Base-by-base conservation (phyloP, 106 monocot species). In the Phalaenopsis aphrodite region DNA sequence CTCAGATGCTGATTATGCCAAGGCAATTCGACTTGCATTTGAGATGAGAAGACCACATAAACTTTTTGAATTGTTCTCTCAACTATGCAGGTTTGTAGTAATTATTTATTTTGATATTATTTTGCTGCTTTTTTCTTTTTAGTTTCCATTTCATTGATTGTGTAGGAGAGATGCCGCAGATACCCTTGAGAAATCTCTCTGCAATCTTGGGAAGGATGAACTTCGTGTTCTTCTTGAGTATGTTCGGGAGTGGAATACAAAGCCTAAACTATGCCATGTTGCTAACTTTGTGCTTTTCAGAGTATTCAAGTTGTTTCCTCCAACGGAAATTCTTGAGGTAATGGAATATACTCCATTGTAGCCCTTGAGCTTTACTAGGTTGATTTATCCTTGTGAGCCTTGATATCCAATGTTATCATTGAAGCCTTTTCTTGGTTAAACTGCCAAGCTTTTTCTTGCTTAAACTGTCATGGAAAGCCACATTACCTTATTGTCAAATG, bases 191-290 rank as follows among this genome's bases (percentile, higher is more conserved):
- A 89, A 89, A 65, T 87, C 92, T 57, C 78, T 98, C 58, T 5
- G 41, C 80, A 76, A 72, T 84, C 87, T 98, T 78, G 85, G 88
- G 42, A 94, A 89, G 79, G 98, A 98, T 41, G 94, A 94, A 61
- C 55, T 98, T 19, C 87, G 87, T 41, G 73, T 91, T 74, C 92
- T 98, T 76, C 82, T 98, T 16, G 98, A 94, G 71, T 98, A 94
- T 77, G 74, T 91, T 78, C 84, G 98, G 57, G 98, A 98, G 81
- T 98, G 98, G 98, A 98, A 98, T 80, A 98, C 98, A 57, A 94
- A 93, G 76, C 90, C 94, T 72, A 92, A 93, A 76, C 82, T 91
- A 19, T 94, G 98, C 52, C 92, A 98, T 84, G 89, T 98, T 75
- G 98, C 94, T 11, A 94, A 94, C 48, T 87, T 87, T 78, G 92